These are phyloP conservation scores for Escovopsis weberi DNA, from an alignment of 2,329 filamentous ascomycete genomes.

Conservation along the genomic window DNA sequence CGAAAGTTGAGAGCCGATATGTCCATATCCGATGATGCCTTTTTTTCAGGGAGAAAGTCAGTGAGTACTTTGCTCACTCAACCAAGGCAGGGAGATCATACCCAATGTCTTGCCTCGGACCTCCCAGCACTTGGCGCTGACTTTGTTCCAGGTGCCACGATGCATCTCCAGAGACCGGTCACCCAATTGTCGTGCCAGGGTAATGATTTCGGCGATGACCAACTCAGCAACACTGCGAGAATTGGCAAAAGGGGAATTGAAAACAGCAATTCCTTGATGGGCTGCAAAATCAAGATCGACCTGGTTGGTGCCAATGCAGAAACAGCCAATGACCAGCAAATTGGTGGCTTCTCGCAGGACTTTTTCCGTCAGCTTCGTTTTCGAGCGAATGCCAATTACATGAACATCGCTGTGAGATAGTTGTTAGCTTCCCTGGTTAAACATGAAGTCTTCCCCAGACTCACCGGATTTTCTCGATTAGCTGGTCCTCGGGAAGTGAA, in stretches of 20 bases:
- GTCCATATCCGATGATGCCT: slow-evolving; percentile 91
- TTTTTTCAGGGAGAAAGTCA: background rate
- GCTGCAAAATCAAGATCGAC: slow-evolving; percentile 78
- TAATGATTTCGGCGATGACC: slow-evolving; percentile 87
- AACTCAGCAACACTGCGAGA: slow-evolving; percentile 93
- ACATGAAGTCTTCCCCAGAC: slow-evolving; percentile 14
- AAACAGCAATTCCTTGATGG: slow-evolving; percentile 79
- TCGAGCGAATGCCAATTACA: slow-evolving; percentile 94
- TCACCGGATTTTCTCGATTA: slow-evolving; percentile 92
- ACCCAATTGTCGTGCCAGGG: slow-evolving; percentile 77
- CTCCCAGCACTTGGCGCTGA: slow-evolving; percentile 94
- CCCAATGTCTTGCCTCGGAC: slow-evolving; percentile 93
- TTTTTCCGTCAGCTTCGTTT: slow-evolving; percentile 81
- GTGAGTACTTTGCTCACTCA: background rate
- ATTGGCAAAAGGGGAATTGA: slow-evolving; percentile 98
- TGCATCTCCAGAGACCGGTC: slow-evolving; percentile 94
- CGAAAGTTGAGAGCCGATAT: slow-evolving; percentile 91
- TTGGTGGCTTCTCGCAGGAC: slow-evolving; percentile 85
- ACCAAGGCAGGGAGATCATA: slow-evolving; percentile 12
- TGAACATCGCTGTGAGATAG: slow-evolving; percentile 61
- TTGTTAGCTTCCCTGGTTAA: background rate
- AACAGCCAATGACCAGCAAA: slow-evolving; percentile 89
- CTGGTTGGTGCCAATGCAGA: slow-evolving; percentile 97
- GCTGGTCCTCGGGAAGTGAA: slow-evolving; percentile 78
- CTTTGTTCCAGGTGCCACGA: slow-evolving; percentile 92